These are phyloP conservation scores for Dendrobium catenatum DNA, from an alignment of 106 monocot species.

Conservation along the genomic window DNA sequence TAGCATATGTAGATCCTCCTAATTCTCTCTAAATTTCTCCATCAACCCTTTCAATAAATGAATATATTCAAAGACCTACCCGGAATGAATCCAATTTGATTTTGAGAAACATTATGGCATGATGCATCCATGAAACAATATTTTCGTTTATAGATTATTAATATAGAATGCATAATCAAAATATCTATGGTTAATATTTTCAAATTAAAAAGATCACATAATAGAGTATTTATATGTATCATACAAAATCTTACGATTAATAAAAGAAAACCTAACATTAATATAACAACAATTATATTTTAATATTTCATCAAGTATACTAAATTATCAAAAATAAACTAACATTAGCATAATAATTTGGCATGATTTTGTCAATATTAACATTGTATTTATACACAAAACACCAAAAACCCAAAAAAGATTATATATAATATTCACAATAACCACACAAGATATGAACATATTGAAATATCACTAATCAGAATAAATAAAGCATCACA, in stretches of 20 bases:
- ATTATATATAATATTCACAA: no score
- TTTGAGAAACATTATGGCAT: not conserved
- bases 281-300: not conserved
- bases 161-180: not conserved
- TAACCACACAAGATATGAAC: not conserved
- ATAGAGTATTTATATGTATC: not conserved
- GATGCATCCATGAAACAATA: not conserved
- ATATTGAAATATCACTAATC: not conserved
- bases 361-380: no score
- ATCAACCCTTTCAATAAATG: no score
- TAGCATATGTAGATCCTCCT: no score
- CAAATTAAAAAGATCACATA: not conserved
- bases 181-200: not conserved
- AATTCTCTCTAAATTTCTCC: no score
- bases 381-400: no score
- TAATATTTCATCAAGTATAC: no score
- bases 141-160: not conserved
- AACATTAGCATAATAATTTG: no score
- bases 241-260: not conserved
- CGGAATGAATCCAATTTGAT: no score
- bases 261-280: not conserved
- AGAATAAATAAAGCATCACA: not conserved
- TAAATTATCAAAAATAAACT: no score
- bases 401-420: no score
- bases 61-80: no score